Conservation (phyloP, 1,284 basidiomycete genomes). For the Marasmius tenuissimus region DNA sequence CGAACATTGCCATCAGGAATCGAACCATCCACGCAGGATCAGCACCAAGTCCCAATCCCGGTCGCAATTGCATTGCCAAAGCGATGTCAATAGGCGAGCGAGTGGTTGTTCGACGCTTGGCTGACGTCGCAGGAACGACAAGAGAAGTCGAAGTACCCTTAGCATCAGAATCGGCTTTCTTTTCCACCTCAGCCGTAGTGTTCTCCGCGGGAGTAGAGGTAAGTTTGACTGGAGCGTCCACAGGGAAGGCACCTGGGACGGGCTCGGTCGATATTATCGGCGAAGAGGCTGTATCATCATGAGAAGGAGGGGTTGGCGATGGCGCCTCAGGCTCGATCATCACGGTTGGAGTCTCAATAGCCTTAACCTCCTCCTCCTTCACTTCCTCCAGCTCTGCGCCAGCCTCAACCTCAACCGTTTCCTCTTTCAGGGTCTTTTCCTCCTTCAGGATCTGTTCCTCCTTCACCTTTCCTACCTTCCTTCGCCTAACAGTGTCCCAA, state of each 20-base stretch:
- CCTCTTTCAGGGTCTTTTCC: background rate
- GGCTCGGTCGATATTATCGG: conserved; percentile 15
- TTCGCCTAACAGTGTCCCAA: background rate
- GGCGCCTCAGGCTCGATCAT: background rate
- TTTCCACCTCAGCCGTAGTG: background rate
- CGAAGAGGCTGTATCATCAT: background rate
- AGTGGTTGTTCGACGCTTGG: conserved; percentile 20
- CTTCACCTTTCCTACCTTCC: background rate
- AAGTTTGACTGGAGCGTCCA: conserved; percentile 1
- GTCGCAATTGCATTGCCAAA: conserved; percentile 73
- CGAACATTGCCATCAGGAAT: conserved; percentile 76
- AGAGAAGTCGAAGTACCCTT: conserved; percentile 5
- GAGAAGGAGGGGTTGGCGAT: background rate
- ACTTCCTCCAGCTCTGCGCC: background rate
- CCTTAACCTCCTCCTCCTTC: background rate
- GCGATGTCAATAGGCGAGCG: conserved; percentile 62
- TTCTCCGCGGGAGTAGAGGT: background rate
- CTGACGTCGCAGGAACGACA: conserved; percentile 24
- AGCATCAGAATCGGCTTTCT: background rate
- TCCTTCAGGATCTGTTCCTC: background rate
- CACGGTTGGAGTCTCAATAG: background rate
- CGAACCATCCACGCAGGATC: conserved; percentile 78
- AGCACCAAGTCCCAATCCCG: conserved; percentile 62
- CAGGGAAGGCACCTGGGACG: conserved; percentile 17
- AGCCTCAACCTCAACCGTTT: background rate